phyloP scores from a whole-genome alignment of 371 early-diverging fungal species.

The Synchytrium microbalum region DNA sequence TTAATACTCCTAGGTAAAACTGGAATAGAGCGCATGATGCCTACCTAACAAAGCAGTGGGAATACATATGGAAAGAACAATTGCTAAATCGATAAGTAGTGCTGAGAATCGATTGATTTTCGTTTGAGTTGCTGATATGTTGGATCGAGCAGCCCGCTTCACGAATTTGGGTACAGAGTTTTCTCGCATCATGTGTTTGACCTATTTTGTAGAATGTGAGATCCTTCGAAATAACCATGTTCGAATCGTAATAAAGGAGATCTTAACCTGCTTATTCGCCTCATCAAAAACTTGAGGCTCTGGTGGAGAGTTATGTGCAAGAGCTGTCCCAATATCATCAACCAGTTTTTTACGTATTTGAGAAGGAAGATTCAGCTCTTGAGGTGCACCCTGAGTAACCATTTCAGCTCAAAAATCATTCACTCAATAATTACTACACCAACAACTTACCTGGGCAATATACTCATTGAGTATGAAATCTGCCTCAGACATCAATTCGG shows the following conservation, averaged over 20 bases:
- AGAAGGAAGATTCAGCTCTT: background rate
- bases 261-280: background rate
- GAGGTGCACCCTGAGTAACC: background rate
- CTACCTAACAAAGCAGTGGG: background rate
- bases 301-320: background rate
- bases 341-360: background rate
- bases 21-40: no score
- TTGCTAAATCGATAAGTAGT: background rate
- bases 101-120: background rate
- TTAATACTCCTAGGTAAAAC: no score
- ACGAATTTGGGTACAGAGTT: background rate
- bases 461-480: background rate
- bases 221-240: no score
- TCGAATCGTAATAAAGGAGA: no score
- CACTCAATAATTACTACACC: no score
- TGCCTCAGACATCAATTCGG: background rate
- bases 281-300: background rate
- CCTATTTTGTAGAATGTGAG: no score
- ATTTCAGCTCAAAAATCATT: no score
- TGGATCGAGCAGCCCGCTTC: background rate
- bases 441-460: background rate
- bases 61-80: background rate
- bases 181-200: background rate
- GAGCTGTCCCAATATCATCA: background rate
- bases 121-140: background rate